phyloP scores from a whole-genome alignment of 2,329 filamentous ascomycete species.

The Ramularia endophylla region DNA sequence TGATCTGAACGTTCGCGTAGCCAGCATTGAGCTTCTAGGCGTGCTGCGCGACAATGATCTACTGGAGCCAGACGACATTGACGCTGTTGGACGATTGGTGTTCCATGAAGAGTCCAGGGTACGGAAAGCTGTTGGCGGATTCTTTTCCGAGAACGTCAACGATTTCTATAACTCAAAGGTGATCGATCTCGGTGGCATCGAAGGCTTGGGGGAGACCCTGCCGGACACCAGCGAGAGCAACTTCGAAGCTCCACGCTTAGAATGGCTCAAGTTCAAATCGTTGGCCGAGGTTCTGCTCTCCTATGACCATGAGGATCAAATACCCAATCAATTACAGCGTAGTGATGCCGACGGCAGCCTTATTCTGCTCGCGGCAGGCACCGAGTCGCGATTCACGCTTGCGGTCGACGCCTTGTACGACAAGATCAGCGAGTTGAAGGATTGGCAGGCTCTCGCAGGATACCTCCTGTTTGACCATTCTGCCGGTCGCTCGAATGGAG shows the following conservation, averaged over 20 bases:
- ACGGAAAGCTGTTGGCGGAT: conserved; percentile 80
- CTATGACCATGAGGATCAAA: conserved; percentile 59
- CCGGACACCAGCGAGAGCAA: conserved; percentile 67
- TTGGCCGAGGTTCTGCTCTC: conserved; percentile 75
- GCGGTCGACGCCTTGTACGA: conserved; percentile 83
- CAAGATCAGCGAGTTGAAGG: conserved; percentile 69
- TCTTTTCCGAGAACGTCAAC: conserved; percentile 82
- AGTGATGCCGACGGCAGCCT: conserved; percentile 32
- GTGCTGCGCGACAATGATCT: conserved; percentile 76
- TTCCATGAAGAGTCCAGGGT: conserved; percentile 82
- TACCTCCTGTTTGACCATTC: conserved; percentile 94
- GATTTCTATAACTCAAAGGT: conserved; percentile 73
- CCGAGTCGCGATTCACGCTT: conserved; percentile 77
- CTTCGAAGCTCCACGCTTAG: conserved; percentile 54
- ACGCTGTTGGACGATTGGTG: conserved; percentile 77
- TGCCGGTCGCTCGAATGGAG: conserved; percentile 43
- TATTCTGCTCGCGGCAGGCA: conserved; percentile 56
- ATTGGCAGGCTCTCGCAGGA: conserved; percentile 83
- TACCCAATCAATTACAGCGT: conserved; percentile 44
- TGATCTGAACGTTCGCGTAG: conserved; percentile 72
- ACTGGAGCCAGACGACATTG: conserved; percentile 86
- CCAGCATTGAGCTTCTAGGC: conserved; percentile 75
- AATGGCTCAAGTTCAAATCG: conserved; percentile 90
- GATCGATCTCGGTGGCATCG: conserved; percentile 77
- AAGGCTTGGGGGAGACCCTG: conserved; percentile 68